Evolutionary conservation across 495 filamentous ascomycete genomes (phyloP), one percentile per base, ranked within the genome.

Genomic region (Neohortaea acidophila): DNA sequence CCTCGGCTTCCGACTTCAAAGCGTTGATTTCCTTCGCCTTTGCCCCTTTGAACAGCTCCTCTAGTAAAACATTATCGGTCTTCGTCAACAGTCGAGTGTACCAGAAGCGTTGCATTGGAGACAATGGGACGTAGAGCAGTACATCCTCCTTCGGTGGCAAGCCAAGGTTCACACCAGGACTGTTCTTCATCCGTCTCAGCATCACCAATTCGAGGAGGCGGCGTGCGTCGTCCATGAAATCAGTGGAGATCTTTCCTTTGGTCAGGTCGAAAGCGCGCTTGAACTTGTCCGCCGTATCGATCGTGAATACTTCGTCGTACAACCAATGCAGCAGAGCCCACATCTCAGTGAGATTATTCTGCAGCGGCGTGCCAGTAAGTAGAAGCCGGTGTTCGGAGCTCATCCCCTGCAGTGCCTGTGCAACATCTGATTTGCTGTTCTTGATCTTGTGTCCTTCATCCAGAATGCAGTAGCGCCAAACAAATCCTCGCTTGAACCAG

Each of bases 321-420:
- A 80, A 54, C 70, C 70, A 80, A 36, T 72, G 66, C 0, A 80
- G 55, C 7, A 79, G 50, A 0, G 72, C 67, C 75, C 75, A 79
- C 23, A 77, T 52, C 45, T 79, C 75, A 0, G 55, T 53, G 0
- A 79, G 54, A 39, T 80, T 70, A 40, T 79, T 80, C 36, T 80
- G 75, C 4, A 80, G 56, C 0, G 75, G 75, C 7, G 75, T 80
- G 0, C 60, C 75, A 0, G 72, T 78, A 1, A 80, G 58, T 11
- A 80, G 68, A 4, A 80, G 52, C 12, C 74, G 65, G 44, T 66
- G 69, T 33, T 77, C 69, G 0, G 73, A 64, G 3, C 59, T 60
- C 4, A 78, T 15, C 5, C 58, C 61, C 38, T 68, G 65, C 1
- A 79, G 47, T 1, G 67, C 57, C 21, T 55, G 53, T 0, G 74